Base-by-base conservation (phyloP, 2,329 filamentous ascomycete species). In the Monilinia polystroma region DNA sequence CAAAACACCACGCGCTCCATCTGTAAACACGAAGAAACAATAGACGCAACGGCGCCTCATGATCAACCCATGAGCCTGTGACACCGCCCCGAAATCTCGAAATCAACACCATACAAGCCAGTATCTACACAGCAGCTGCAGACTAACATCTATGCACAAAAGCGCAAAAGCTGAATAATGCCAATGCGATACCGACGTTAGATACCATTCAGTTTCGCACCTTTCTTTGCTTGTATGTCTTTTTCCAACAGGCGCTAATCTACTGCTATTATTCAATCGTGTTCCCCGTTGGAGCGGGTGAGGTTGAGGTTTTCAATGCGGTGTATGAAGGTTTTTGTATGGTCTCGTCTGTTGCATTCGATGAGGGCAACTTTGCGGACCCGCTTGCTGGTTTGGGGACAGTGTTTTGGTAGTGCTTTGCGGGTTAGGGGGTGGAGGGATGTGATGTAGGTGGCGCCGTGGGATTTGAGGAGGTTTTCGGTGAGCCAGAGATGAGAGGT, bases 181-280 rank as follows among this genome's bases (percentile, higher is more conserved):
- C 67, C 63, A 23, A 72, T 59, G 66, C 67, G 69, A 68, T 58
- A 68, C 12, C 63, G 56, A 8, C 51, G 57, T 70, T 71, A 73
- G 2, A 67, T 35, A 68, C 71, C 68, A 8, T 16, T 72, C 57
- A 77, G 29, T 68, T 73, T 68, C 4, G n/a, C 73, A 58, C 77
- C 73, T 54, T 77, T 75, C 65, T 84, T 82, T 54, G 77, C 67
- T 45, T 78, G 78, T 2, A 75, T 76, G 12, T 84, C 71, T 26
- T 79, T 76, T 71, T 80, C 78, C 23, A 80, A 55, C 0, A 80
- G 69, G 6, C 77, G 70, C 79, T 79, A 81, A 73, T 81, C 79
- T 58, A 74, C 80, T 0, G 77, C 74, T 26, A 75, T 70, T 0
- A 79, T 72, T 62, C 72, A 75, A 55, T 75, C 72, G 20, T 72